Base-by-base conservation (phyloP, 2,329 filamentous ascomycete species). In the Aureobasidium sp. region DNA sequence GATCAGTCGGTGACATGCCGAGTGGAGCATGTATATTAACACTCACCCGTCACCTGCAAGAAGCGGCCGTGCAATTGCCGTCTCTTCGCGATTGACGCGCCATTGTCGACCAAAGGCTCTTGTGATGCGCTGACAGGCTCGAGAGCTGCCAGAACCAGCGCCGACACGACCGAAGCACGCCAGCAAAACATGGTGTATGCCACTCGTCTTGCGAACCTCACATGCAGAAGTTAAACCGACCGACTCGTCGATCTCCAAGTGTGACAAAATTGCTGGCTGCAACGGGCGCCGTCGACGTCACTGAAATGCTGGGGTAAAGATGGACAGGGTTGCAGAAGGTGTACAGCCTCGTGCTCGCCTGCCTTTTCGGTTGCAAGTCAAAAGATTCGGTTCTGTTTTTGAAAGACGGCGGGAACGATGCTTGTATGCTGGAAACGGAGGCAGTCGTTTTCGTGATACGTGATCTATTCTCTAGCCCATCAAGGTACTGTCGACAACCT, bases 11-110 rank as follows among this genome's bases (percentile, higher is more conserved):
- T 56, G 65, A 59, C 62, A 61, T 62, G 63, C 65, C 55, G 53
- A 53, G 22, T 29, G 66, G 60, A 65, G 44, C 59, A 48, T 47
- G 63, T 48, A 34, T 47, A 52, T 62, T 59, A 62, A 48, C 5
- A 73, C 81, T 65, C 78, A 93, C 90, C 91, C 76, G 91, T 94
- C 68, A 96, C 89, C 75, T 96, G 91, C 71, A 96, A 80, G 77
- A 96, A 96, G 72, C 84, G 85, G 66, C 91, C 91, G 53, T 74
- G 74, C 58, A 78, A 69, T 36, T 65, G 47, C n/a, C 62, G 62
- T 20, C 58, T 53, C 3, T 41, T 56, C 14, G 42, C n/a, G 8
- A 47, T 22, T 36, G 37, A 61, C 36, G 47, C 44, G 47, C 42
- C 63, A 62, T 61, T 56, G 47, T 59, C 48, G n/a, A 42, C 37